Conservation (phyloP, 164 flowering plant genomes). For the Amborella trichopoda region DNA sequence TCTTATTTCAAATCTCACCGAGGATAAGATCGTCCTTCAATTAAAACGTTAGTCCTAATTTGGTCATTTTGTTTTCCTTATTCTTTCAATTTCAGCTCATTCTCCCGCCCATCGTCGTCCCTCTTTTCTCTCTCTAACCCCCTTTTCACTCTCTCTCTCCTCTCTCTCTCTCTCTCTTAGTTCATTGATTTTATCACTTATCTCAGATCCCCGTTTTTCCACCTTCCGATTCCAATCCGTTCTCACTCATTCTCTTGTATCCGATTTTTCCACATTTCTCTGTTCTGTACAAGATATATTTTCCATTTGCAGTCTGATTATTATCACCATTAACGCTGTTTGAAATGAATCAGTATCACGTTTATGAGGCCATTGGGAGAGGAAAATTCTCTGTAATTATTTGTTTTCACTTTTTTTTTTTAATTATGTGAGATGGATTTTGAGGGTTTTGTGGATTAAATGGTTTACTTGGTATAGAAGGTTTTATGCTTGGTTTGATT, state of each 20-base stretch:
- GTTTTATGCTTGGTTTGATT: not conserved
- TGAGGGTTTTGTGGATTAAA: not conserved
- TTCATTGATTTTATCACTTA: not conserved
- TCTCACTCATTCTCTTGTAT: not conserved
- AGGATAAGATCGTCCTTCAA: too few relatives aligned
- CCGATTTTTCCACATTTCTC: not conserved
- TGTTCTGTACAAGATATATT: not conserved
- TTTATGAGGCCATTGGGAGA: conserved; percentile 77
- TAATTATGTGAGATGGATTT: not conserved
- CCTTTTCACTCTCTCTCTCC: too few relatives aligned
- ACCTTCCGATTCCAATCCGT: not conserved
- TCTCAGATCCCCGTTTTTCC: not conserved
- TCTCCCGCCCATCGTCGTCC: too few relatives aligned
- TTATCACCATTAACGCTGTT: not conserved
- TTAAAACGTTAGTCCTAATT: too few relatives aligned
- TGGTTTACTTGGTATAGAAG: not conserved
- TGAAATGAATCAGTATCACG: conserved; percentile 82
- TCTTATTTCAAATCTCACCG: too few relatives aligned
- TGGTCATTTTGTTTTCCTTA: too few relatives aligned
- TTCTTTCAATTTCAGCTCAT: too few relatives aligned
- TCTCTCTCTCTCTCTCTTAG: not conserved
- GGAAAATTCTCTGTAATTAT: conserved; percentile 74
- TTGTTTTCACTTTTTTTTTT: not conserved
- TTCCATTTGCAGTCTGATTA: not conserved
- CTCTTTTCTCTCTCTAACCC: too few relatives aligned